A percentile compares a stretch with the other conserved stretches of the same genome.
These are phyloP conservation scores for Thinopyrum elongatum DNA, from an alignment of 176 grass and related monocot genomes.

Conservation along the genomic window DNA sequence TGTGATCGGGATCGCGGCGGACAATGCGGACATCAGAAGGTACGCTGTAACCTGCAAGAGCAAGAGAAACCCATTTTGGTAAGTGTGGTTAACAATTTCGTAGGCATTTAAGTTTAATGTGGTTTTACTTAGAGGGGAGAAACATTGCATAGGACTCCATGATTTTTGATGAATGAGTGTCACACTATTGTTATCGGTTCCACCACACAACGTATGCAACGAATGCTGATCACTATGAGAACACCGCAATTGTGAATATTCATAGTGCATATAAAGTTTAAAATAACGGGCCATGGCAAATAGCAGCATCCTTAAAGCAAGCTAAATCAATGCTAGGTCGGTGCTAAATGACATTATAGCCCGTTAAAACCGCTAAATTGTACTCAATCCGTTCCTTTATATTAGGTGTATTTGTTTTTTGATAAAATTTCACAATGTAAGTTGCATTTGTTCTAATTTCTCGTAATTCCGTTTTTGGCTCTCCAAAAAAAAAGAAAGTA, in stretches of 20 bases:
- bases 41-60: conserved; percentile 64
- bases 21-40: conserved; percentile 76
- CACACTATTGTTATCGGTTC: not conserved
- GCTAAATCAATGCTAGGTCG: no score
- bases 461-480: no score
- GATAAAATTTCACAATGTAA: no score
- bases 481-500: no score
- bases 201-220: not conserved
- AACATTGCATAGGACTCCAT: not conserved
- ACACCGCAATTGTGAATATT: not conserved
- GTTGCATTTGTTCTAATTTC: no score
- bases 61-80: not conserved
- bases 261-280: no score
- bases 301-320: no score
- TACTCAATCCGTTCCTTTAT: no score
- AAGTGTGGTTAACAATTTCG: not conserved
- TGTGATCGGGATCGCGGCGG: conserved; percentile 78
- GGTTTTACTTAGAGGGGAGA: not conserved
- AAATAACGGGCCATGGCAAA: no score
- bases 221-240: not conserved
- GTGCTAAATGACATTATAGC: no score
- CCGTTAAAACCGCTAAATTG: no score
- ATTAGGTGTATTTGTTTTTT: no score
- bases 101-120: not conserved
- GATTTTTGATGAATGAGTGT: not conserved